Evolutionary conservation across 305 asterid species (phyloP).

Genomic region (Fraxinus sp.): DNA sequence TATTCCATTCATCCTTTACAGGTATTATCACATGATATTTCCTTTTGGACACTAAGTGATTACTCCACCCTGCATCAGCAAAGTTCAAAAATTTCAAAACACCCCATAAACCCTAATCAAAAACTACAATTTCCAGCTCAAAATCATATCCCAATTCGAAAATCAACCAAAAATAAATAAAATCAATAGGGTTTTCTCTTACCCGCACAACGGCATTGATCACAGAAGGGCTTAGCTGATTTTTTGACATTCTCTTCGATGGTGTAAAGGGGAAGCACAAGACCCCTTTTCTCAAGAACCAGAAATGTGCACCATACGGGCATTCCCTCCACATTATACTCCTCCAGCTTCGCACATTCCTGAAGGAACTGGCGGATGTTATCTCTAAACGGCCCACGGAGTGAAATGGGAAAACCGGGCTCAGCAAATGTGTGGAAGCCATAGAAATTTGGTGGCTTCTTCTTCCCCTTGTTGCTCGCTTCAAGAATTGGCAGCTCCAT

Average conservation of each 20-base stretch:
- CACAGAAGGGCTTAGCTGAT: conserved; percentile 61
- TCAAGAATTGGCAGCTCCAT: conserved; percentile 29
- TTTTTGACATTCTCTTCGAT: conserved; percentile 61
- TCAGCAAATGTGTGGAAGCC: conserved; percentile 65
- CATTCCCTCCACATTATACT: conserved; percentile 54
- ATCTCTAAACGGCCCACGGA: conserved; percentile 61
- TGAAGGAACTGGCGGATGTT: conserved; percentile 62
- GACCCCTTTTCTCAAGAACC: conserved; percentile 59
- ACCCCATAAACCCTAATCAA: neutral
- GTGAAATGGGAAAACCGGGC: conserved; percentile 48
- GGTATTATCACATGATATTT: conserved; percentile 89
- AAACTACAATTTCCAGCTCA: neutral
- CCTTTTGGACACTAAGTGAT: conserved; percentile 75
- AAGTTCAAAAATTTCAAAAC: neutral
- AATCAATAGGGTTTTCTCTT: conserved; percentile 16
- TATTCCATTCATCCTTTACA: conserved; percentile 63
- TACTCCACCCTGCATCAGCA: conserved; percentile 70
- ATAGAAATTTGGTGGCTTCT: conserved; percentile 37
- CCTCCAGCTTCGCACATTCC: conserved; percentile 60
- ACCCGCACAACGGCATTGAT: conserved; percentile 82
- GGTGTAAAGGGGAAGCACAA: conserved; percentile 71
- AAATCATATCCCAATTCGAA: conserved; percentile 5
- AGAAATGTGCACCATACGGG: conserved; percentile 65
- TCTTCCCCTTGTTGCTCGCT: conserved; percentile 30
- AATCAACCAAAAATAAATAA: neutral